Percentiles rank a stretch among this genome's conserved stretches.
phyloP scores from a whole-genome alignment of 1,139 yeast genomes.

The Schizosaccharomyces versatilis region DNA sequence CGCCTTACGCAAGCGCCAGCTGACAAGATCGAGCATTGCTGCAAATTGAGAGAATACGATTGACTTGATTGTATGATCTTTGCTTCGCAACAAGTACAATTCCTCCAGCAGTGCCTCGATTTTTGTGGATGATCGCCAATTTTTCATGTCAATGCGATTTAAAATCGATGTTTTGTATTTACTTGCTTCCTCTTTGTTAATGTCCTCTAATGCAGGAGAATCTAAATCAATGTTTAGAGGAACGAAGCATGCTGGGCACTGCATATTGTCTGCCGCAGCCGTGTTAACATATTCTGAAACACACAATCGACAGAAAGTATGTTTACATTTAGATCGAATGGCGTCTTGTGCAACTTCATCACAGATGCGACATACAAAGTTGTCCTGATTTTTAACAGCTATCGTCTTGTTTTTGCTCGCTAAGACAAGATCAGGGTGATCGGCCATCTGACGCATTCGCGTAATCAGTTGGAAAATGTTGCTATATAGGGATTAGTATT shows the following conservation, averaged over 20 bases:
- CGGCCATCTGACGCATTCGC: constrained; percentile 92
- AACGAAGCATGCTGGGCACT: constrained; percentile 92
- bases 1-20: constrained; percentile 82
- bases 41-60: constrained; percentile 95
- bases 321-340: constrained; percentile 82
- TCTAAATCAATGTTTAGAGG: constrained; percentile 72
- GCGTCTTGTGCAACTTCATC: constrained; percentile 98
- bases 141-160: constrained; percentile 63
- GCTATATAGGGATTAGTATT: not conserved
- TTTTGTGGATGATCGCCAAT: constrained; percentile 85
- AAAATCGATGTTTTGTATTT: constrained; percentile 49
- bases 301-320: constrained; percentile 78
- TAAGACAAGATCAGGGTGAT: constrained; percentile 87
- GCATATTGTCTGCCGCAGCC: constrained; percentile 39
- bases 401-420: constrained; percentile 31
- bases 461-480: constrained; percentile 88
- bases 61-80: constrained; percentile 70
- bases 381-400: constrained; percentile 26
- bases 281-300: constrained; percentile 68
- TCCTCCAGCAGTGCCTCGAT: constrained; percentile 92
- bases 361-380: constrained; percentile 72
- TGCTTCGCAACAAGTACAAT: constrained; percentile 63
- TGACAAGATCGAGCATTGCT: constrained; percentile 82
- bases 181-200: constrained; percentile 26
- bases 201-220: constrained; percentile 69